phyloP scores from a whole-genome alignment of 2,329 filamentous ascomycete species.

The Calonectria crousiana region DNA sequence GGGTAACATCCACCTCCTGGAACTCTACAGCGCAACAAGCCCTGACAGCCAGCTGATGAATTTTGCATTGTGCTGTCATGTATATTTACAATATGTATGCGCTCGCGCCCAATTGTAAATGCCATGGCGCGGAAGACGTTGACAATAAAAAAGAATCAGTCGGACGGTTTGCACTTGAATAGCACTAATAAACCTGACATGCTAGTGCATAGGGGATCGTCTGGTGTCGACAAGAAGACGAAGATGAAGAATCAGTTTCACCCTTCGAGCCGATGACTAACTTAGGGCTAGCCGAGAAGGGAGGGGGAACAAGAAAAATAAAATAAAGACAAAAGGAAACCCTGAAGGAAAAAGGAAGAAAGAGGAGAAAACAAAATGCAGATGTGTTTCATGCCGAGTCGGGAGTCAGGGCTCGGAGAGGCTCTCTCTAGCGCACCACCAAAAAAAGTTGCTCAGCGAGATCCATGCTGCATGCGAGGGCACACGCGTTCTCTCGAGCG shows the following conservation, averaged over 20 bases:
- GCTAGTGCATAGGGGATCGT: background rate
- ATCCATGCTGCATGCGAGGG: conserved; percentile 13
- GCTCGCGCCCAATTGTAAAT: background rate
- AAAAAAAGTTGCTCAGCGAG: background rate
- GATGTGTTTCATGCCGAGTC: conserved; percentile 18
- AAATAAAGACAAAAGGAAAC: background rate
- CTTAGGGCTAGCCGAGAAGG: conserved; percentile 3
- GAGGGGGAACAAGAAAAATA: background rate
- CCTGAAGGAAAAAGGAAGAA: background rate
- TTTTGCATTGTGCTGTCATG: background rate
- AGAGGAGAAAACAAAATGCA: background rate
- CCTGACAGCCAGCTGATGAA: background rate
- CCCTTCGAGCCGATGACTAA: background rate
- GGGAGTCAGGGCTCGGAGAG: background rate
- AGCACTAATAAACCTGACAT: background rate
- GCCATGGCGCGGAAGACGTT: background rate
- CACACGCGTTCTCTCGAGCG: conserved; percentile 14
- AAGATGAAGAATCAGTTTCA: conserved; percentile 1
- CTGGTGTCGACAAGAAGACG: background rate
- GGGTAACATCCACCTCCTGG: conserved; percentile 19
- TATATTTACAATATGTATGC: background rate
- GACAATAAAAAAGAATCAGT: background rate
- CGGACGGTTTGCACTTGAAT: background rate
- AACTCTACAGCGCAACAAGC: conserved; percentile 9
- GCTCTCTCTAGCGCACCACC: background rate